Evolutionary conservation across 352 stramenopile genomes (phyloP).

Genomic region (Phytopythium chamaehyphon): DNA sequence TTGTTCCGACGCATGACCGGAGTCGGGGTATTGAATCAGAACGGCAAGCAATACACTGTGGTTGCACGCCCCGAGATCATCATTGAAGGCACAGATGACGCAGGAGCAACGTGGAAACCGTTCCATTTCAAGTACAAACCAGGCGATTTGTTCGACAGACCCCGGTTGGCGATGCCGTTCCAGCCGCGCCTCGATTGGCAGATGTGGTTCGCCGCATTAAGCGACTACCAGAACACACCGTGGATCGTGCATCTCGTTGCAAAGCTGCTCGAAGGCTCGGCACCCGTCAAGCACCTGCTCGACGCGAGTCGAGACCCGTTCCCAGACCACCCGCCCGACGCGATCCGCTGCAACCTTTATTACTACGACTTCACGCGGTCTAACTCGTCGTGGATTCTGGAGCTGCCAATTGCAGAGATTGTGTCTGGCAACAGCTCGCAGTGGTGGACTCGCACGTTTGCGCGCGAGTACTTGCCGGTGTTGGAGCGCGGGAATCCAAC

Average conservation of each 20-base stretch:
- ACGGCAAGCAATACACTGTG: constrained; percentile 32
- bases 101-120: constrained; percentile 52
- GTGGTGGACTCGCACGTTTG: constrained; percentile 44
- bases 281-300: constrained; percentile 62
- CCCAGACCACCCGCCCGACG: constrained; percentile 26
- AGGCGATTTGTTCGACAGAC: constrained; percentile 28
- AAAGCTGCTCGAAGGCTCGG: constrained; percentile 70
- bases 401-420: constrained; percentile 25
- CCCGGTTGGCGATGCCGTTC: constrained; percentile 36
- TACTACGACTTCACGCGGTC: constrained; percentile 86
- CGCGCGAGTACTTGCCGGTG: constrained; percentile 33
- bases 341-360: constrained; percentile 65
- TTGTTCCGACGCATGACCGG: constrained; percentile 90
- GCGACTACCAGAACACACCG: constrained; percentile 69
- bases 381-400: constrained; percentile 53
- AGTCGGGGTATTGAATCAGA: constrained; percentile 39
- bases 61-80: constrained; percentile 89
- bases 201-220: constrained; percentile 91
- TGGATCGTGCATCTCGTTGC: constrained; percentile 87
- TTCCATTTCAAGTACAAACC: constrained; percentile 90
- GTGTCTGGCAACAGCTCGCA: constrained; percentile 21
- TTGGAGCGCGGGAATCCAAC: constrained; percentile 42
- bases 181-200: constrained; percentile 89
- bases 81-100: constrained; percentile 64
- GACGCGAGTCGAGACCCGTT: constrained; percentile 56